phyloP scores from a whole-genome alignment of 768 basidiomycete species.

The Panellus pusillus region DNA sequence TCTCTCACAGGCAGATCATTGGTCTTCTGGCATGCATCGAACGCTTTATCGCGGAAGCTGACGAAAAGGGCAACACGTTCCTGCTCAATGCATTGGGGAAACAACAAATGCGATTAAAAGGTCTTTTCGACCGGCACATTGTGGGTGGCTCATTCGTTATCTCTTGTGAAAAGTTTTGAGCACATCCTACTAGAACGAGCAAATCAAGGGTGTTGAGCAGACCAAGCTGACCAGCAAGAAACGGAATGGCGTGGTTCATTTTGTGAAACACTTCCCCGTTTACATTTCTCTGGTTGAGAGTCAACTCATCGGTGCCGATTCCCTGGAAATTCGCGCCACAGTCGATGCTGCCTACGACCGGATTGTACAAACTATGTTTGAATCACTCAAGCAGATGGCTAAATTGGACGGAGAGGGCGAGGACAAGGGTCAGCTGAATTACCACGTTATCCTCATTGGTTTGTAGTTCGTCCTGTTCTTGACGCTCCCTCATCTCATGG shows the following conservation, averaged over 20 bases:
- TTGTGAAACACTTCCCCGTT: conserved; percentile 89
- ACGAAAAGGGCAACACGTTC: conserved; percentile 78
- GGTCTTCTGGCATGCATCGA: conserved; percentile 82
- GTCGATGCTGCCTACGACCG: conserved; percentile 86
- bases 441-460: conserved; percentile 95
- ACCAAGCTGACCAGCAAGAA: conserved; percentile 92
- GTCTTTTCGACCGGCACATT: conserved; percentile 74
- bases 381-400: conserved; percentile 91
- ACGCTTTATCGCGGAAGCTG: conserved; percentile 71
- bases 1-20: conserved; percentile 67
- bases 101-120: conserved; percentile 75
- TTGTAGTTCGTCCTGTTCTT: not conserved
- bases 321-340: conserved; percentile 69
- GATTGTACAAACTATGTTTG: conserved; percentile 90
- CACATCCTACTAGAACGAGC: conserved; percentile 66
- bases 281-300: conserved; percentile 83
- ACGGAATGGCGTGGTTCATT: conserved; percentile 87
- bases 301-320: conserved; percentile 77
- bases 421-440: conserved; percentile 96
- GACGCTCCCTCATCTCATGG: not conserved
- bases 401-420: conserved; percentile 92
- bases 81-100: conserved; percentile 72
- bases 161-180: not conserved
- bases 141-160: conserved; percentile 39
- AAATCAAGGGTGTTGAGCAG: conserved; percentile 84